Evolutionary conservation across 352 stramenopile genomes (phyloP), one percentile per base, ranked within the genome.

Genomic region (Blastocystis sp.): DNA sequence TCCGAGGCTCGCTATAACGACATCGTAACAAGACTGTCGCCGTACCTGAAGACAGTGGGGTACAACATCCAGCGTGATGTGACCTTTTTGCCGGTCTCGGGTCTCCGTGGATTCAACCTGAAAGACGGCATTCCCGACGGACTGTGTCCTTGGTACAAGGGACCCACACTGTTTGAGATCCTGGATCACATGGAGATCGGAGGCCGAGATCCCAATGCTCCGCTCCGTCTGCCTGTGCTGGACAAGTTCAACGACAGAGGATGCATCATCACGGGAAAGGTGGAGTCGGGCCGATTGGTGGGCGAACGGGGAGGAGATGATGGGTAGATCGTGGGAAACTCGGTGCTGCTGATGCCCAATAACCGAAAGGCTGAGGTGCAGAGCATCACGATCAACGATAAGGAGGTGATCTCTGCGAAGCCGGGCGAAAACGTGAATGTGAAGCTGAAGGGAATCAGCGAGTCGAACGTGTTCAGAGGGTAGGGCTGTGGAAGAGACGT

Each of bases 61-160:
- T 99, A 98, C 90, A 96, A 94, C n/a, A 96, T 98, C 64, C 98
- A 98, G 92, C 95, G 93, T 47, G 96, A 98, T 91, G 95, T 99
- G 20, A 95, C 94, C 82, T 99, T 98, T 91, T 94, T 99, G 73
- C 96, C 97, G 34, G 97, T 99, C 69, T 98, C 96, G 26, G 97
- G 94, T 15, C 92, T 99, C 18, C 93, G 91, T 37, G 97, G 97
- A 8, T 95, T 96, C 80, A 98, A 99, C 91, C 93, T 99, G 70
- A 98, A 98, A 92, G 93, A 97, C 26, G 92, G 94, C 88, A 93
- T 97, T 23, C 70, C 91, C 61, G 54, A 91, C 41, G 92, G 91
- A 11, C 91, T 92, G n/a, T 97, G 94, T 90, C 90, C 92, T 45
- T 99, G 97, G 96, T 98, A 98, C 93, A 94, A 96, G 5, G 93